Evolutionary conservation across 2,329 filamentous ascomycete genomes (phyloP), one percentile per base, ranked within the genome.

Genomic region (Alternaria sp.): DNA sequence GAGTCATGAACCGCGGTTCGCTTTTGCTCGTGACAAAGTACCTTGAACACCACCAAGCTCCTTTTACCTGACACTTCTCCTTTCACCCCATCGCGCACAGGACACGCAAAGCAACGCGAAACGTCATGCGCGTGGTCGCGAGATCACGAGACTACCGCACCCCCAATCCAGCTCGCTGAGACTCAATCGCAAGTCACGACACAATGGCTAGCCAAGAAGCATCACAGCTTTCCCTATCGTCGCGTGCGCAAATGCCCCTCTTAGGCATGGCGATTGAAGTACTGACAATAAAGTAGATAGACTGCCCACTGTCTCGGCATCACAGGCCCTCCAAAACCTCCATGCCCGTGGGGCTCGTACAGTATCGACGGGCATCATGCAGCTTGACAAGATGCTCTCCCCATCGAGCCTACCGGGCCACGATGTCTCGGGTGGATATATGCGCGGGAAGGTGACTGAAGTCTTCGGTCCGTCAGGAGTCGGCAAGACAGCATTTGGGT

Each of bases 401-500:
- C 64, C 71, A 54, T 64, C 63, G 56, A 62, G 66, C 54, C 59
- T 56, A 17, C 67, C 68, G 23, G 68, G 71, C 58, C 68, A 69
- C 28, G 41, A 61, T 52, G 56, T 64, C 33, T 45, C 63, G 39
- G 69, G 70, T 53, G 93, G 92, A 4, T 81, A 96, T 46, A 84
- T 84, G 60, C 86, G 88, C 56, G 92, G 93, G 13, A 90, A 92
- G 74, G 83, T 97, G 40, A 91, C 90, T 3, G 94, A 98, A 77
- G 80, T 97, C 49, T 96, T 91, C 85, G 94, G 94, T 0, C 92
- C 93, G 10, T 90, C 92, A 8, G 93, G 93, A 2, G 86, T 86
- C 26, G 94, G 93, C 29, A 97, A 96, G 82, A 96, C 92, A 4
- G 84, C 89, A 11, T 81, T 97, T 67, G 90, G 89, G 90, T 94